Conservation (phyloP, 768 basidiomycete genomes). For the Boletus rex-veris region DNA sequence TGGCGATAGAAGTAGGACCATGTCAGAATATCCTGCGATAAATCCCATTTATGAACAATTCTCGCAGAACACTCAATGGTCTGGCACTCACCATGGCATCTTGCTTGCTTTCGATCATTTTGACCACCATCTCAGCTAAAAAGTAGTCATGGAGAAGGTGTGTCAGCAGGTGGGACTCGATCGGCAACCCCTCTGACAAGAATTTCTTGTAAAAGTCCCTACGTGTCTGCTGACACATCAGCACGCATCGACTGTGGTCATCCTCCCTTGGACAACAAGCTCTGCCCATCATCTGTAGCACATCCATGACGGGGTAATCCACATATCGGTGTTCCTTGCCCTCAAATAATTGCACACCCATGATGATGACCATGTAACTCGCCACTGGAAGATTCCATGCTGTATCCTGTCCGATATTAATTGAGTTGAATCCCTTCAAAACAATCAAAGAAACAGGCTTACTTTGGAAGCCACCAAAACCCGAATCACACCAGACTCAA, state of each 20-base stretch:
- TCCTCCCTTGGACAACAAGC: conserved; percentile 37
- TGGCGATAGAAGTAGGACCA: conserved; percentile 99
- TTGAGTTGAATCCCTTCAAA: not conserved
- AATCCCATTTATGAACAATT: not conserved
- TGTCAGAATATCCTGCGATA: conserved; percentile 83
- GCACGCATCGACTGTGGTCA: conserved; percentile 84
- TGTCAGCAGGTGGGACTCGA: conserved; percentile 91
- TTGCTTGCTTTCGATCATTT: conserved; percentile 99
- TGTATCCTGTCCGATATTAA: conserved; percentile 59
- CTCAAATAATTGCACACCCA: conserved; percentile 98
- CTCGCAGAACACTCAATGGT: not conserved
- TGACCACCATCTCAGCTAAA: conserved; percentile 96
- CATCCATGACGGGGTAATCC: no score
- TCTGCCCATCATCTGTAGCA: no score
- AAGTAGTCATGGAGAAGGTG: conserved; percentile 95
- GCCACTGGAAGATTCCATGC: conserved; percentile 95
- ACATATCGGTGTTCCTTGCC: conserved; percentile 97
- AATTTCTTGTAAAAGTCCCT: conserved; percentile 99
- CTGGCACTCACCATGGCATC: conserved; percentile 72
- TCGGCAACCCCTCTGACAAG: conserved; percentile 93
- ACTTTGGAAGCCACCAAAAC: conserved; percentile 93
- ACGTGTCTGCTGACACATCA: conserved; percentile 99
- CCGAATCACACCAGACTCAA: conserved; percentile 93
- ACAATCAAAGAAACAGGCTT: conserved; percentile 12
- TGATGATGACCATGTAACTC: conserved; percentile 97